Percentiles rank a stretch among this genome's conserved stretches.
Conservation (phyloP, 768 basidiomycete genomes). For the Trametes coccinea region DNA sequence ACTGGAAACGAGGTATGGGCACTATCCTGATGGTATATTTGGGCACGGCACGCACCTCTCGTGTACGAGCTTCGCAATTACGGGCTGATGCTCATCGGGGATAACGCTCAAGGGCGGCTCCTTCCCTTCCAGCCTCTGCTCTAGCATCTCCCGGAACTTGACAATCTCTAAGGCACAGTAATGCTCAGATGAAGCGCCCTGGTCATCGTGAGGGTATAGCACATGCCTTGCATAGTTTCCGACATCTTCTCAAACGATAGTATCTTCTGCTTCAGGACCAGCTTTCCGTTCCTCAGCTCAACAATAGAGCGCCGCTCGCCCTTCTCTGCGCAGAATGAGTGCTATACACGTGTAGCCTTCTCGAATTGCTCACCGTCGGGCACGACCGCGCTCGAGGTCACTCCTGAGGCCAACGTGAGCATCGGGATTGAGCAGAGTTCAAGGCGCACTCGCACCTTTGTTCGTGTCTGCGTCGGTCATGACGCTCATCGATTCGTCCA, state of each 20-base stretch:
- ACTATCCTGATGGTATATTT: background rate
- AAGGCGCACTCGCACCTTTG: slow-evolving; percentile 33
- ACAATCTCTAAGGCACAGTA: slow-evolving; percentile 58
- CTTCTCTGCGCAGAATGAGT: slow-evolving; percentile 33
- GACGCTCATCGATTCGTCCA: slow-evolving; percentile 25
- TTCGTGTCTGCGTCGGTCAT: slow-evolving; percentile 41
- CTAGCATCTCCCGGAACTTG: slow-evolving; percentile 72
- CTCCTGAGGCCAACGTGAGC: background rate
- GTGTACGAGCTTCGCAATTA: slow-evolving; percentile 81
- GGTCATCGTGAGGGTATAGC: background rate
- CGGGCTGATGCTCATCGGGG: slow-evolving; percentile 67
- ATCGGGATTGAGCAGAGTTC: background rate
- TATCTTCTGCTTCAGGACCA: slow-evolving; percentile 73
- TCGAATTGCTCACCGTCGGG: slow-evolving; percentile 10
- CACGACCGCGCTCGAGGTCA: background rate
- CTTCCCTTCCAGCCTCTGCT: slow-evolving; percentile 48
- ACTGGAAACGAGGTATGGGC: slow-evolving; percentile 40
- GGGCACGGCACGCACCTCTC: slow-evolving; percentile 62
- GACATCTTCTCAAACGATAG: slow-evolving; percentile 75
- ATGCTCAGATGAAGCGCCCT: background rate
- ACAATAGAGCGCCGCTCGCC: slow-evolving; percentile 46
- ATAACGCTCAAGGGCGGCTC: slow-evolving; percentile 55
- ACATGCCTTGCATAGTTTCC: slow-evolving; percentile 77
- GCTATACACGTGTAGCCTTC: slow-evolving; percentile 4
- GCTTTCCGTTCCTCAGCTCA: slow-evolving; percentile 77